Evolutionary conservation across 768 basidiomycete species (phyloP).

Genomic region (Porphyrellus cyaneotinctus): DNA sequence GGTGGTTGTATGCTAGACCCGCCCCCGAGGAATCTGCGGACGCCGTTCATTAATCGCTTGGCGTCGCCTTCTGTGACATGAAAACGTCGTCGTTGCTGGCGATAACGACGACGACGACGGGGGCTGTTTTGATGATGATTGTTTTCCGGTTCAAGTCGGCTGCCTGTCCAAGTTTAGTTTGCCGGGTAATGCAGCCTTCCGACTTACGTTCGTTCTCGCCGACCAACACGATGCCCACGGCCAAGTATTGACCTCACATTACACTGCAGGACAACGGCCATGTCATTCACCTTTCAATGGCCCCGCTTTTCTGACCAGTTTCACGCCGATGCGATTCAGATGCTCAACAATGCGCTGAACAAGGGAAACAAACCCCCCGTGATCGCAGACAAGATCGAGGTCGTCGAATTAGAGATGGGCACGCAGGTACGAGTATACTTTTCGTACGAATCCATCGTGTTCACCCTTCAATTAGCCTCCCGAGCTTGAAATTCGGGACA

Average conservation of each 20-base stretch:
- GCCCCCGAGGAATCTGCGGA: slow-evolving; percentile 58
- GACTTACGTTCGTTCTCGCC: slow-evolving; percentile 15
- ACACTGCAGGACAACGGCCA: slow-evolving; percentile 33
- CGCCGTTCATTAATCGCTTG: slow-evolving; percentile 56
- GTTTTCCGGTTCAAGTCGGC: slow-evolving; percentile 2
- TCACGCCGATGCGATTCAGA: slow-evolving; percentile 91
- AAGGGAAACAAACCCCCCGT: slow-evolving; percentile 97
- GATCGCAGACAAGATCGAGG: slow-evolving; percentile 96
- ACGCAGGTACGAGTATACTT: slow-evolving; percentile 62
- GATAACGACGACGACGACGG: neutral
- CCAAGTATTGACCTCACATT: slow-evolving; percentile 3
- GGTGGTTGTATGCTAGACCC: slow-evolving; percentile 33
- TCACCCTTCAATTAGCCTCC: slow-evolving; percentile 64
- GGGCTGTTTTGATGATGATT: neutral
- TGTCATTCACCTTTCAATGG: slow-evolving; percentile 95
- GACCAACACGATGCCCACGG: slow-evolving; percentile 21
- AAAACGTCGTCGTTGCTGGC: slow-evolving; percentile 14
- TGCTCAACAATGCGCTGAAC: slow-evolving; percentile 95
- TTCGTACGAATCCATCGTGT: neutral
- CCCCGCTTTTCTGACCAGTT: slow-evolving; percentile 96
- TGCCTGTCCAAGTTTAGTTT: neutral
- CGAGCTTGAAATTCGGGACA: slow-evolving; percentile 94
- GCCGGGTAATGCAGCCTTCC: neutral
- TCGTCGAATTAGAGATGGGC: slow-evolving; percentile 99
- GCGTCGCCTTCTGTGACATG: slow-evolving; percentile 20